Conservation (phyloP, 2,329 filamentous ascomycete species). For the Cladosporium sp. region DNA sequence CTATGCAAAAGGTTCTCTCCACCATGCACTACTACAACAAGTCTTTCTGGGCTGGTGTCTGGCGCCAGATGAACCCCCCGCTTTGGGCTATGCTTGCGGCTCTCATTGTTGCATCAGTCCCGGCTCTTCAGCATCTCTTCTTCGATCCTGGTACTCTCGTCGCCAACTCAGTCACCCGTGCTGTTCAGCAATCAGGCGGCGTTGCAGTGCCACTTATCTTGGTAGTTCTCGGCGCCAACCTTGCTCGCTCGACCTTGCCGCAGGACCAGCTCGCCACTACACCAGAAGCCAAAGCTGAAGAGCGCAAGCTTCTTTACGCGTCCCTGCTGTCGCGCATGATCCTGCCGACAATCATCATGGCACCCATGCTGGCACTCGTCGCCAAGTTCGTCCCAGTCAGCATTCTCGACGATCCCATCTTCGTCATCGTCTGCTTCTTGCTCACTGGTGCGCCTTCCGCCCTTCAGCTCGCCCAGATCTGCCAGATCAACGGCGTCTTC, state of each 20-base stretch:
- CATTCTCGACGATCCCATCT: constrained; percentile 96
- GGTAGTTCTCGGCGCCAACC: constrained; percentile 90
- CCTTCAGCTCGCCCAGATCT: constrained; percentile 94
- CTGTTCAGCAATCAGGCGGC: constrained; percentile 78
- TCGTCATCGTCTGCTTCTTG: constrained; percentile 95
- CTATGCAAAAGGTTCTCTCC: constrained; percentile 53
- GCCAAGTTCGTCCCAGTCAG: constrained; percentile 91
- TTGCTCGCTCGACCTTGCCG: constrained; percentile 86
- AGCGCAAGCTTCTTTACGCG: constrained; percentile 79
- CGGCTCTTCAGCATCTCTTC: constrained; percentile 77
- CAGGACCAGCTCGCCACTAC: constrained; percentile 63
- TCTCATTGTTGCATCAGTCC: constrained; percentile 87
- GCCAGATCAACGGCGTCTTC: constrained; percentile 95
- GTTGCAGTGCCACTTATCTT: constrained; percentile 95
- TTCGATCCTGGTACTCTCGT: constrained; percentile 88
- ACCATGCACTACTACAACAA: constrained; percentile 42
- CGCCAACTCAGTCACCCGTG: constrained; percentile 87
- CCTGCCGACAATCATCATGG: constrained; percentile 87
- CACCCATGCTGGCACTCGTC: constrained; percentile 78
- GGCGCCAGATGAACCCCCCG: constrained; percentile 97
- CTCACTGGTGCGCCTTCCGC: constrained; percentile 92
- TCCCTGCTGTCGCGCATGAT: constrained; percentile 88
- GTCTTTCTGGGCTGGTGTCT: constrained; percentile 67
- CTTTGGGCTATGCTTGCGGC: constrained; percentile 95
- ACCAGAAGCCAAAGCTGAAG: constrained; percentile 66